Evolutionary conservation across 495 filamentous ascomycete genomes (phyloP).

Genomic region (Talaromyces proteolyticus): DNA sequence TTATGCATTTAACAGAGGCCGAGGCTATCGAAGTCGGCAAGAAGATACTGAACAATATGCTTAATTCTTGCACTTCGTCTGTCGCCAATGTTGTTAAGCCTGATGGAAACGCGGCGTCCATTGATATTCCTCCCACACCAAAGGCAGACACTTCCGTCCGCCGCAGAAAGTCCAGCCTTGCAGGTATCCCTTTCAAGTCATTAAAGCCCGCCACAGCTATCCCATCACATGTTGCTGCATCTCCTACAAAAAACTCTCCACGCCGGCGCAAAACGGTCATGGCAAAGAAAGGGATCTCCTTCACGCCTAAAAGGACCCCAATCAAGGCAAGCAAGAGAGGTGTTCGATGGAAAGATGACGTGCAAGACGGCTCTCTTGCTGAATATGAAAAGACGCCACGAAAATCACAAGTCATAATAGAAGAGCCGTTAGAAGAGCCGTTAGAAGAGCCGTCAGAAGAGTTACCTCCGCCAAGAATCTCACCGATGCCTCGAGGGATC

Average conservation of each 20-base stretch:
- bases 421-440: constrained; percentile 39
- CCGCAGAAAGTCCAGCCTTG: constrained; percentile 55
- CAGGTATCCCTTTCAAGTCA: constrained; percentile 26
- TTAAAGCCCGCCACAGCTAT: constrained; percentile 25
- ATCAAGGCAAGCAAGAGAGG: constrained; percentile 58
- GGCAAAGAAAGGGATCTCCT: constrained; percentile 71
- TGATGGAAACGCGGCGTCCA: constrained; percentile 64
- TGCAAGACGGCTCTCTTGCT: constrained; percentile 72
- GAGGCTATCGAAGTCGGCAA: constrained; percentile 79
- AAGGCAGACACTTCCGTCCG: constrained; percentile 68
- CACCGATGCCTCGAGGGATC: constrained; percentile 38
- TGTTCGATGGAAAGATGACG: constrained; percentile 92
- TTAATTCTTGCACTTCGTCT: constrained; percentile 66
- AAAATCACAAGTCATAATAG: constrained; percentile 47
- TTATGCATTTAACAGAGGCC: constrained; percentile 70
- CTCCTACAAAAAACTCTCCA: constrained; percentile 69
- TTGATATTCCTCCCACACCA: constrained; percentile 46
- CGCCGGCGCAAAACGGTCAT: constrained; percentile 65
- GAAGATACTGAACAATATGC: constrained; percentile 68
- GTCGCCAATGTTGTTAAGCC: constrained; percentile 84
- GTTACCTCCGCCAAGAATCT: constrained; percentile 25
- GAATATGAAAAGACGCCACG: constrained; percentile 87
- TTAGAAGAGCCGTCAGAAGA: constrained; percentile 50
- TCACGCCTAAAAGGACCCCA: constrained; percentile 75
- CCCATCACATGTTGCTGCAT: constrained; percentile 33